Conservation (phyloP, 78 protist species). For the Goniomonas avonlea region DNA sequence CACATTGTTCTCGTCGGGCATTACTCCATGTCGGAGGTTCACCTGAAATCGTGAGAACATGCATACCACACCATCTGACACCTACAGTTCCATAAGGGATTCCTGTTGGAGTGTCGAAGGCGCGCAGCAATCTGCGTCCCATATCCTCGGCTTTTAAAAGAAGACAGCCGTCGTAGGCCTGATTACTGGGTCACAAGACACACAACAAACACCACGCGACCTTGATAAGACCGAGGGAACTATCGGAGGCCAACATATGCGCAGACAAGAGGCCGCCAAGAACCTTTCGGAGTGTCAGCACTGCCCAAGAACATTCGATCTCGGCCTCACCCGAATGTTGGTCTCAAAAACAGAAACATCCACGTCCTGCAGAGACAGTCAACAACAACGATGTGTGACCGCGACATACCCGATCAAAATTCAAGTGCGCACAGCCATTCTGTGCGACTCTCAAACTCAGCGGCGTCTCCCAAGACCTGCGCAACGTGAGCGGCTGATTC, state of each 20-base stretch:
- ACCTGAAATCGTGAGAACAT: too few relatives aligned
- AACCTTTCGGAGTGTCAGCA: too few relatives aligned
- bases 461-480: too few relatives aligned
- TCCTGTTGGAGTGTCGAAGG: slow-evolving; percentile 19
- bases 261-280: slow-evolving; percentile 44
- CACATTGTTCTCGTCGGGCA: not conserved
- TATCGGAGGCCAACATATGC: slow-evolving; percentile 1
- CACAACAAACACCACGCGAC: too few relatives aligned
- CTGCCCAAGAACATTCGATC: too few relatives aligned
- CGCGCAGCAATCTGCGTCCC: not conserved
- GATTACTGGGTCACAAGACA: not conserved
- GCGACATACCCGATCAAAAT: not conserved
- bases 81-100: not conserved
- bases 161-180: not conserved
- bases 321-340: slow-evolving; percentile 65
- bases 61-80: too few relatives aligned
- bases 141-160: slow-evolving; percentile 19
- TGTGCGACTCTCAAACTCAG: not conserved
- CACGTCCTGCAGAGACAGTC: too few relatives aligned
- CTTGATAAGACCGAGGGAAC: too few relatives aligned
- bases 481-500: too few relatives aligned
- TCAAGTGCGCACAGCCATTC: not conserved
- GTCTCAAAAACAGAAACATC: slow-evolving; percentile 59
- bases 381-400: too few relatives aligned
- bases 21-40: not conserved